These are phyloP conservation scores for Sporormia fimetaria DNA, from an alignment of 495 filamentous ascomycete species.

Conservation along the genomic window DNA sequence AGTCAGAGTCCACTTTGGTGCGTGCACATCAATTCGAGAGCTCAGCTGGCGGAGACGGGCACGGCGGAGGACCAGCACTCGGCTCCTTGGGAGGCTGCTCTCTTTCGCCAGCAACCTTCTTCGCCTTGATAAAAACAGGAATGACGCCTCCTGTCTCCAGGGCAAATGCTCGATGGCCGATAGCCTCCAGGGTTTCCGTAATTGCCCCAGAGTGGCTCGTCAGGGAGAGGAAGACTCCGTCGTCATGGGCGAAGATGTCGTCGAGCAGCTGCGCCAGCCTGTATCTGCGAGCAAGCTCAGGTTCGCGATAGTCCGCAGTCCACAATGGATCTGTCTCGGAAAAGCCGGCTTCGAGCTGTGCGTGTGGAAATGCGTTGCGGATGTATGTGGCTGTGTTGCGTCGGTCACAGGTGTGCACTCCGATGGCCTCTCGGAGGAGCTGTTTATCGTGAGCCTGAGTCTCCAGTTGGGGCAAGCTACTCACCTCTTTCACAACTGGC, in stretches of 20 bases:
- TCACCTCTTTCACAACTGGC: constrained; percentile 29
- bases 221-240: constrained; percentile 29
- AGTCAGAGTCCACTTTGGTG: too few species aligned
- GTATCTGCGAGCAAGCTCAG: constrained; percentile 40
- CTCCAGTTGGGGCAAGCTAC: neutral
- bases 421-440: constrained; percentile 55
- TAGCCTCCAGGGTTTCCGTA: constrained; percentile 25
- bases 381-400: constrained; percentile 50
- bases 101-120: constrained; percentile 22
- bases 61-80: constrained; percentile 14
- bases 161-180: constrained; percentile 28
- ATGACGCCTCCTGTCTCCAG: constrained; percentile 31
- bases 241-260: constrained; percentile 50
- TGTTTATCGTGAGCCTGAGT: neutral
- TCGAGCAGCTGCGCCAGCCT: constrained; percentile 49
- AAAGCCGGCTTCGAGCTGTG: constrained; percentile 52
- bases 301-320: constrained; percentile 28
- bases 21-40: neutral
- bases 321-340: constrained; percentile 32
- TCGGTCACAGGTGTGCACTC: constrained; percentile 72
- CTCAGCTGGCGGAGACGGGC: constrained; percentile 1
- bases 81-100: constrained; percentile 11
- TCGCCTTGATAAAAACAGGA: constrained; percentile 31
- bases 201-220: constrained; percentile 33
- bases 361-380: constrained; percentile 38